A percentile compares a stretch with the other conserved stretches of the same genome.
phyloP scores from a whole-genome alignment of 352 stramenopile species.

The Phytophthora sansomeana region DNA sequence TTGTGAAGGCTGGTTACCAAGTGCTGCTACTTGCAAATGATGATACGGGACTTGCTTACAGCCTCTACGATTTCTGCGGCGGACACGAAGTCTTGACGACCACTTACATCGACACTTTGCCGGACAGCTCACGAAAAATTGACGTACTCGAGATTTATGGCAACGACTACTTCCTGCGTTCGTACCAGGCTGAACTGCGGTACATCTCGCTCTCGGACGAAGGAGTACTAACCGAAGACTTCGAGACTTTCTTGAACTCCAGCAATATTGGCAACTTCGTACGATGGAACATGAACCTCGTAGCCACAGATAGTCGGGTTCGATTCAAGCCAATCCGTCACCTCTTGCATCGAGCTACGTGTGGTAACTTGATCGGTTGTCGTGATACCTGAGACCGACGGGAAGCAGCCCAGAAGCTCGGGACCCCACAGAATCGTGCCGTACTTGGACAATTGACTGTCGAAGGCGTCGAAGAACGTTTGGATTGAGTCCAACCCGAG shows the following conservation, averaged over 20 bases:
- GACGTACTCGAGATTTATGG: conserved; percentile 59
- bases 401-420: conserved; percentile 66
- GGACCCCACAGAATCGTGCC: conserved; percentile 53
- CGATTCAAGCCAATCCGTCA: conserved; percentile 51
- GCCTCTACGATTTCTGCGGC: conserved; percentile 48
- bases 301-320: conserved; percentile 37
- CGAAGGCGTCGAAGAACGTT: conserved; percentile 48
- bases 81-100: conserved; percentile 47
- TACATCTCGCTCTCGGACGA: conserved; percentile 56
- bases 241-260: conserved; percentile 43
- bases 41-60: conserved; percentile 50
- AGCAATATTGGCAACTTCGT: conserved; percentile 56
- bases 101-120: conserved; percentile 49
- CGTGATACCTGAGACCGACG: conserved; percentile 63
- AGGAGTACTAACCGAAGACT: conserved; percentile 30
- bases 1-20: conserved; percentile 47
- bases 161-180: conserved; percentile 53
- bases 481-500: conserved; percentile 47
- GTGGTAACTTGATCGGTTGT: conserved; percentile 52
- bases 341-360: conserved; percentile 47
- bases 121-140: conserved; percentile 42
- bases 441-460: conserved; percentile 50
- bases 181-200: conserved; percentile 52
- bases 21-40: conserved; percentile 58
- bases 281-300: conserved; percentile 65